These are phyloP conservation scores for Fagopyrum homotropicum DNA, from an alignment of 148 eudicot species.

Conservation along the genomic window DNA sequence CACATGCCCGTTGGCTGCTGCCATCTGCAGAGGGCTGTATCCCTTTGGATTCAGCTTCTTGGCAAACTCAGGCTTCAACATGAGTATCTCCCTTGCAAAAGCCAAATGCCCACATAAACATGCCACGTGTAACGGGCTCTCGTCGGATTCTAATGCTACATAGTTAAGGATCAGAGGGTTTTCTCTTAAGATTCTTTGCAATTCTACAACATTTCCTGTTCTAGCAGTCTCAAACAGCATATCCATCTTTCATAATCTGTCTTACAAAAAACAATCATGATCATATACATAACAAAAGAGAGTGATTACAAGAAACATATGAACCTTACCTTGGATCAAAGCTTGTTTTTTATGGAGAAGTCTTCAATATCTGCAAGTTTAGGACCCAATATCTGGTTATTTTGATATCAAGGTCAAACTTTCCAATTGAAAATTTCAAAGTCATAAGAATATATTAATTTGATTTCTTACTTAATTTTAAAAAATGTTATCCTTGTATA, in stretches of 20 bases:
- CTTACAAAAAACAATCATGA: not conserved
- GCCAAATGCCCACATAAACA: constrained; percentile 31
- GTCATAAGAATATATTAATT: not conserved
- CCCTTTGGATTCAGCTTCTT: constrained; percentile 42
- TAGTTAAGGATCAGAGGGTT: constrained; percentile 2
- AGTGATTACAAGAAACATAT: not conserved
- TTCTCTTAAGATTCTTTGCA: not conserved
- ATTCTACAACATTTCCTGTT: not conserved
- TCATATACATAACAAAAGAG: not conserved
- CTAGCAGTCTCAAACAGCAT: not conserved
- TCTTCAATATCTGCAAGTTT: not conserved
- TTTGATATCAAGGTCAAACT: not conserved
- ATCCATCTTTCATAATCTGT: not conserved
- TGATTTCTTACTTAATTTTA: not conserved
- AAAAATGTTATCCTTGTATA: not conserved
- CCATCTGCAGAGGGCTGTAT: constrained; percentile 46
- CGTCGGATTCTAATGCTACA: not conserved
- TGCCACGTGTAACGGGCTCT: constrained; percentile 33
- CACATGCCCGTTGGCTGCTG: constrained; percentile 35
- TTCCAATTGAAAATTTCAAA: not conserved
- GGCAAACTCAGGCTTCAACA: constrained; percentile 28
- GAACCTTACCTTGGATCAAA: not conserved
- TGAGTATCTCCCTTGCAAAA: constrained; percentile 24
- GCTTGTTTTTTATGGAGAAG: not conserved
- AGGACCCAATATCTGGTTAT: not conserved